Percentiles rank a stretch among this genome's conserved stretches.
Conservation (phyloP, 805 yeast species). For the Candida odintsovae region DNA sequence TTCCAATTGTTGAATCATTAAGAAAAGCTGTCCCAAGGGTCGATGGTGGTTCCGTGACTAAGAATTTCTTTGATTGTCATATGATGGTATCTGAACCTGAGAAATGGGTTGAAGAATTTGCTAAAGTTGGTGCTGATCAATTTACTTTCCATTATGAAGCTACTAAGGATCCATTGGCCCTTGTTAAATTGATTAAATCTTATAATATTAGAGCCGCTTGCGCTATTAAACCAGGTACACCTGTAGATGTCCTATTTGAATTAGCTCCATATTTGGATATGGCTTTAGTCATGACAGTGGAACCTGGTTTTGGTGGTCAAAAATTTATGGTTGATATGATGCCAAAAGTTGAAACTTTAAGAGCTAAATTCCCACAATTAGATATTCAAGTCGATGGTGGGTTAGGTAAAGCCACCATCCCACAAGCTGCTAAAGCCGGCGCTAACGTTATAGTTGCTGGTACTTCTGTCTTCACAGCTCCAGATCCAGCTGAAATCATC, state of each 20-base stretch:
- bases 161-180: constrained; percentile 66
- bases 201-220: constrained; percentile 91
- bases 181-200: constrained; percentile 69
- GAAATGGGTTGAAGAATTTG: constrained; percentile 89
- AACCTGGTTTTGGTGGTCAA: constrained; percentile 99
- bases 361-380: constrained; percentile 68
- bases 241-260: constrained; percentile 75
- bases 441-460: constrained; percentile 99
- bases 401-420: constrained; percentile 77
- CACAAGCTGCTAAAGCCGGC: constrained; percentile 90
- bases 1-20: constrained; percentile 76
- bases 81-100: constrained; percentile 96
- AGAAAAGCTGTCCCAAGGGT: constrained; percentile 72
- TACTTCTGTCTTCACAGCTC: constrained; percentile 84
- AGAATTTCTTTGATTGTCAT: constrained; percentile 83
- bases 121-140: constrained; percentile 91
- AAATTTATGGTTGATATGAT: constrained; percentile 93
- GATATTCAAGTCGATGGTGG: constrained; percentile 98
- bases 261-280: constrained; percentile 76
- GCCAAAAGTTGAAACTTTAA: constrained; percentile 82
- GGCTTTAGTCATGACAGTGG: constrained; percentile 98
- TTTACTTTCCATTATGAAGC: constrained; percentile 96
- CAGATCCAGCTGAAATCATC: constrained; percentile 73
- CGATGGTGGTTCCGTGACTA: constrained; percentile 37
- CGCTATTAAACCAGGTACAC: constrained; percentile 91